These are phyloP conservation scores for Helotiales sp. DNA, from an alignment of 2,329 filamentous ascomycete genomes.

Conservation along the genomic window DNA sequence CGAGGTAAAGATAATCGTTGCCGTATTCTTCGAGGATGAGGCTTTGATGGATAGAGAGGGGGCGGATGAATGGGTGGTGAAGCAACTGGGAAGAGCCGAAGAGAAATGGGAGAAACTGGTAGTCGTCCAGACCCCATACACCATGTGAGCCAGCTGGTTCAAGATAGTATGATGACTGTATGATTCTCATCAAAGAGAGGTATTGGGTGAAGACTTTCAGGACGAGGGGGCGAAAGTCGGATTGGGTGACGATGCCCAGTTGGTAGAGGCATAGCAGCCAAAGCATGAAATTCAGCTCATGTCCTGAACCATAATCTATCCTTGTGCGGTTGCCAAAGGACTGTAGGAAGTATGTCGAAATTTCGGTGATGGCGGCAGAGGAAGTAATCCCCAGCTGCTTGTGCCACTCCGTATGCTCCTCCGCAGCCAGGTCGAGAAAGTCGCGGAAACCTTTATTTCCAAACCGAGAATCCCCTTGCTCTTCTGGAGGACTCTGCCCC, in stretches of 20 bases:
- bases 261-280: slow-evolving; percentile 96
- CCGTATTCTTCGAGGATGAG: slow-evolving; percentile 86
- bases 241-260: slow-evolving; percentile 64
- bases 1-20: slow-evolving; percentile 84
- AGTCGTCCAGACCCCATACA: slow-evolving; percentile 97
- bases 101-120: slow-evolving; percentile 94
- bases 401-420: slow-evolving; percentile 65
- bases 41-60: slow-evolving; percentile 82
- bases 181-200: slow-evolving; percentile 80
- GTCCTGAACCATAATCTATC: slow-evolving; percentile 96
- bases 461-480: slow-evolving; percentile 88
- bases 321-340: slow-evolving; percentile 84
- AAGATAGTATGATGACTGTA: slow-evolving; percentile 93
- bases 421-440: slow-evolving; percentile 73
- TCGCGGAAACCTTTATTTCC: slow-evolving; percentile 90
- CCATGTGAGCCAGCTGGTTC: slow-evolving; percentile 97
- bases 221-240: slow-evolving; percentile 75
- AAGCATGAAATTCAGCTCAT: slow-evolving; percentile 95
- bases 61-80: slow-evolving; percentile 81
- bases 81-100: slow-evolving; percentile 91
- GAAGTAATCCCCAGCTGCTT: slow-evolving; percentile 58
- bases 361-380: slow-evolving; percentile 66
- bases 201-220: slow-evolving; percentile 83
- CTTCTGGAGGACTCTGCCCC: slow-evolving; percentile 74
- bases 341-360: slow-evolving; percentile 79